Conservation (phyloP, 2,329 filamentous ascomycete genomes). For the Microsporum ferrugineum region DNA sequence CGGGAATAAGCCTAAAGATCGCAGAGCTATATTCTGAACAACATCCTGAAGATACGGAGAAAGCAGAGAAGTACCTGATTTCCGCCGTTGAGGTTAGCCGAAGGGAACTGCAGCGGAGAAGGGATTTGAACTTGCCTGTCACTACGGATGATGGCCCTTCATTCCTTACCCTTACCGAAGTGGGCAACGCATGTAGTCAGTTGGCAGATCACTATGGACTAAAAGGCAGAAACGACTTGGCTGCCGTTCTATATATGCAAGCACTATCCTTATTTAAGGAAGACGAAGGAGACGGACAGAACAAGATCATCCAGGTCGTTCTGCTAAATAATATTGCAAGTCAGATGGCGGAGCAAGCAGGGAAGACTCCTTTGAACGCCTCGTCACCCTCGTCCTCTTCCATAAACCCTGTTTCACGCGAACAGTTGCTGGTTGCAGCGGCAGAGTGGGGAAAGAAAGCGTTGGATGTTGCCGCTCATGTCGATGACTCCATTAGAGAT, state of each 20-base stretch:
- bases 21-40: slow-evolving; percentile 70
- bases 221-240: slow-evolving; percentile 64
- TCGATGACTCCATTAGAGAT: slow-evolving; percentile 55
- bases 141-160: slow-evolving; percentile 37
- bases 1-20: slow-evolving; percentile 70
- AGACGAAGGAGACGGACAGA: slow-evolving; percentile 28
- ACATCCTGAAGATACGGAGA: slow-evolving; percentile 60
- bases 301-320: slow-evolving; percentile 64
- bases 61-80: slow-evolving; percentile 62
- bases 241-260: slow-evolving; percentile 76
- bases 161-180: slow-evolving; percentile 32
- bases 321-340: slow-evolving; percentile 49
- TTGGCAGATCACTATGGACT: slow-evolving; percentile 66
- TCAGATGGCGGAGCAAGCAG: slow-evolving; percentile 36
- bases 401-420: slow-evolving; percentile 41
- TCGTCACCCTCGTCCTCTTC: slow-evolving; percentile 25
- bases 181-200: slow-evolving; percentile 37
- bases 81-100: slow-evolving; percentile 74
- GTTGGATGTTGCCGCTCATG: slow-evolving; percentile 52
- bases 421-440: slow-evolving; percentile 57
- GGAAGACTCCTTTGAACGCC: slow-evolving; percentile 24
- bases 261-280: slow-evolving; percentile 57
- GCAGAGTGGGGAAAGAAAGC: slow-evolving; percentile 71
- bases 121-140: slow-evolving; percentile 55
- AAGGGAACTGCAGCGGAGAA: slow-evolving; percentile 59